phyloP scores from a whole-genome alignment of 768 basidiomycete species.

The Suillus lakei region DNA sequence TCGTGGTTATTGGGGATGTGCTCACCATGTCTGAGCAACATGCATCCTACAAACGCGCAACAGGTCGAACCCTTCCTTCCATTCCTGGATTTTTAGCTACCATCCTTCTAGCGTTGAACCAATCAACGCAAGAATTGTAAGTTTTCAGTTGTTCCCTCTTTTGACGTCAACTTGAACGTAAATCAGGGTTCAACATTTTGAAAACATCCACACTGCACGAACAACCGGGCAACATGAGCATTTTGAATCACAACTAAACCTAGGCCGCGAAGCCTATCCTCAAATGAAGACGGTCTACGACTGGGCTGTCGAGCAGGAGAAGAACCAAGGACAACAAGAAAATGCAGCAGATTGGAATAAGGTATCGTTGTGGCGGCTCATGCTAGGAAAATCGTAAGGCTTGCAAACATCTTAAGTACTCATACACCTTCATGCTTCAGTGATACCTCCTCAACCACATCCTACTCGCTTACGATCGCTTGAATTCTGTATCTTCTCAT shows the following conservation, averaged over 20 bases:
- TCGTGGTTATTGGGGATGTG: constrained; percentile 35
- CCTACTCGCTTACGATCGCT: background rate
- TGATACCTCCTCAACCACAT: background rate
- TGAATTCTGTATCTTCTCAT: background rate
- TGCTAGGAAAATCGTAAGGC: constrained; percentile 27
- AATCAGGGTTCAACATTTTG: constrained; percentile 32
- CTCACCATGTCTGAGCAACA: constrained; percentile 33
- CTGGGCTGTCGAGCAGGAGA: constrained; percentile 29
- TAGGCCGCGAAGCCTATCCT: constrained; percentile 28
- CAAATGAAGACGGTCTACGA: constrained; percentile 31
- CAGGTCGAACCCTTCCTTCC: constrained; percentile 32
- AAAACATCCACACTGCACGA: constrained; percentile 28
- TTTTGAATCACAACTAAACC: constrained; percentile 25
- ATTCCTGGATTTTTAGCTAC: constrained; percentile 33
- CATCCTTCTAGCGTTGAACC: constrained; percentile 32
- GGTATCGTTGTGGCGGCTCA: constrained; percentile 26
- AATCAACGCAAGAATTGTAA: constrained; percentile 35
- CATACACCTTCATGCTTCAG: background rate
- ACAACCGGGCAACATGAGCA: constrained; percentile 23
- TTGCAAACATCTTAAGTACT: background rate
- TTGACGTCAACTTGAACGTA: background rate
- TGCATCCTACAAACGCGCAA: constrained; percentile 32
- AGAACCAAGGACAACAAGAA: background rate
- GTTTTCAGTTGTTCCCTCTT: constrained; percentile 12
- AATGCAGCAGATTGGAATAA: constrained; percentile 29